Evolutionary conservation across 345 rosid genomes (phyloP), one percentile per base, ranked within the genome.

Genomic region (Erysimum cheiranthoides): DNA sequence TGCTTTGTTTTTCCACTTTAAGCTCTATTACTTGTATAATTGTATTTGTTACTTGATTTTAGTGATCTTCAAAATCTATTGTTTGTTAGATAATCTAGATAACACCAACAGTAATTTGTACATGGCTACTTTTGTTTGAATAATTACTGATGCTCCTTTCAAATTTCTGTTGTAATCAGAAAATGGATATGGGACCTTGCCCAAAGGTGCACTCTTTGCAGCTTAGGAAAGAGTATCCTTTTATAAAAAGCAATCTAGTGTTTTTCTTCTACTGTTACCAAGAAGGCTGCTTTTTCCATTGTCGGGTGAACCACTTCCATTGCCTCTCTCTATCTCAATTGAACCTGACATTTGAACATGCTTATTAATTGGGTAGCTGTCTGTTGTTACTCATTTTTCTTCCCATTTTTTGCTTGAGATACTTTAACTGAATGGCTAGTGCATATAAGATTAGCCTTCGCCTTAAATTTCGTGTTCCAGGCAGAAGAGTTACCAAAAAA

Each of bases 121-220:
- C 49, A 25, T 14, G 30, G 63, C 13, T 42, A 57, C 40, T 4
- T 8, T 0, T 21, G 0, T 11, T 40, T 61, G 66, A 13, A 5
- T 11, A 10, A 10, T 27, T 32, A 59, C 45, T 75, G 43, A 58
- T 68, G 25, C 59, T 11, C 40, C 53, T 50, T 49, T 35, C 16
- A n/a, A 6, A 3, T 70, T 39, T 66, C 11, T 80, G 62, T 49
- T 75, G 21, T 25, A 66, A 42, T 43, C 87, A 93, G 97, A 93
- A 93, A 86, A 93, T 93, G 98, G 98, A 93, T 63, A 91, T 93
- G 98, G 98, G 98, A 45, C 98, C 98, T 0, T 93, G 98, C 80
- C 96, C 98, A 14, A 93, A 93, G 82, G 92, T 91, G 32, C 98
- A 93, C 82, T 93, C 98, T 14, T 81, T 89, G 82, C 93, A 86